Base-by-base conservation (phyloP, 768 basidiomycete genomes). In the Mycena venus region DNA sequence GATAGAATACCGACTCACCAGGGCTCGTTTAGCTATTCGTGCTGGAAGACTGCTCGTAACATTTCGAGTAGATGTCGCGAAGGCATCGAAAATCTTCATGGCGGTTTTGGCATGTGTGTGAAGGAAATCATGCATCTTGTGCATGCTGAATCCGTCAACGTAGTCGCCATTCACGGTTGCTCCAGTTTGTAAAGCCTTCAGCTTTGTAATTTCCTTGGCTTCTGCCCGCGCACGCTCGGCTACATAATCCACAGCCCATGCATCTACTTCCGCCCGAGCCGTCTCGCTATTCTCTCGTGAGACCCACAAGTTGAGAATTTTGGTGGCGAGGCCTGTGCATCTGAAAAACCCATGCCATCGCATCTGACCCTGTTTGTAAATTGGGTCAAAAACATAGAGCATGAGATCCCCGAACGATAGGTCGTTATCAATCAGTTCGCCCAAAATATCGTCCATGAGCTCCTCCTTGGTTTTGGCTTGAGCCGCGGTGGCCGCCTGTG, bases 351-450 rank as follows among this genome's bases (percentile, higher is more conserved):
- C n/a, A 75, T 58, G 12, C 58, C 56, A 25, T 78, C 36, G 6
- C 36, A n/a, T n/a, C n/a, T 66, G 0, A 36, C 25, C 0, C n/a
- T n/a, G n/a, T n/a, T n/a, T n/a, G n/a, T n/a, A n/a, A n/a, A n/a
- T n/a, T n/a, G 83, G 82, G 68, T 83, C 76, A 27, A 79, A 82
- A 3, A 84, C 70, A 70, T 80, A 81, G 8, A 79, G 53, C 17
- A 84, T 60, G n/a, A 80, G 68, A 2, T 82, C 68, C 0, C 77
- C 75, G 44, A 82, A 65, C 0, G 49, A 51, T 21, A 78, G 31
- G 3, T 72, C 72, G 10, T 68, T 40, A 0, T 49, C 17, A 12
- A 67, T 19, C 19, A 79, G 42, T 17, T 47, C 47, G n/a, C n/a
- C n/a, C n/a, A n/a, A n/a, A n/a, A n/a, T n/a, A n/a, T n/a, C n/a